Evolutionary conservation across 2,329 filamentous ascomycete species (phyloP).

Genomic region (Microcera coccophila): DNA sequence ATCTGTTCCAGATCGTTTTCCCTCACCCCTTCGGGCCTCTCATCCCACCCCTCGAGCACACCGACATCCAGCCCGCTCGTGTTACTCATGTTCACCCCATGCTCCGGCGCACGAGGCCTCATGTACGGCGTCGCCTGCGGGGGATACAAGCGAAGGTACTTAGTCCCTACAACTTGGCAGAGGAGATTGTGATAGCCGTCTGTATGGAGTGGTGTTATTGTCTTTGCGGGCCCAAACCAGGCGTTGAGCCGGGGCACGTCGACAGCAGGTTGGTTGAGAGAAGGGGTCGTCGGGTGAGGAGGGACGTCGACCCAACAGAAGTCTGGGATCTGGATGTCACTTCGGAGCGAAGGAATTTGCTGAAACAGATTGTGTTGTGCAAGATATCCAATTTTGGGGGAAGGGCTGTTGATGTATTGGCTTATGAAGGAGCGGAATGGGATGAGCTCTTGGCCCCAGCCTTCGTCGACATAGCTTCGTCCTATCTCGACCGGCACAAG

Average conservation of each 20-base stretch:
- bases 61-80: slow-evolving; percentile 78
- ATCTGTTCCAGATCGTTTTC: slow-evolving; percentile 36
- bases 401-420: slow-evolving; percentile 48
- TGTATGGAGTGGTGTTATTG: slow-evolving; percentile 88
- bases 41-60: slow-evolving; percentile 60
- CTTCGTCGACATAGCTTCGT: slow-evolving; percentile 78
- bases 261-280: slow-evolving; percentile 39
- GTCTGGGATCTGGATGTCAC: slow-evolving; percentile 77
- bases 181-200: slow-evolving; percentile 93
- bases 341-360: slow-evolving; percentile 72
- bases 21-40: slow-evolving; percentile 22
- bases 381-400: slow-evolving; percentile 66
- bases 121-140: slow-evolving; percentile 58
- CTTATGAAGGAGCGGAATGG: slow-evolving; percentile 68
- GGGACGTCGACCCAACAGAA: slow-evolving; percentile 75
- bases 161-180: slow-evolving; percentile 81
- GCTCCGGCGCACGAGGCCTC: slow-evolving; percentile 59
- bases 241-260: slow-evolving; percentile 73
- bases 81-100: slow-evolving; percentile 86
- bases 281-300: slow-evolving; percentile 40
- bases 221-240: slow-evolving; percentile 86
- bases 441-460: slow-evolving; percentile 80
- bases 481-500: slow-evolving; percentile 86
- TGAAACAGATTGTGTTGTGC: slow-evolving; percentile 85
- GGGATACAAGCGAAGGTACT: slow-evolving; percentile 86